These are phyloP conservation scores for Pichia nakasei DNA, from an alignment of 805 yeast species.

Conservation along the genomic window DNA sequence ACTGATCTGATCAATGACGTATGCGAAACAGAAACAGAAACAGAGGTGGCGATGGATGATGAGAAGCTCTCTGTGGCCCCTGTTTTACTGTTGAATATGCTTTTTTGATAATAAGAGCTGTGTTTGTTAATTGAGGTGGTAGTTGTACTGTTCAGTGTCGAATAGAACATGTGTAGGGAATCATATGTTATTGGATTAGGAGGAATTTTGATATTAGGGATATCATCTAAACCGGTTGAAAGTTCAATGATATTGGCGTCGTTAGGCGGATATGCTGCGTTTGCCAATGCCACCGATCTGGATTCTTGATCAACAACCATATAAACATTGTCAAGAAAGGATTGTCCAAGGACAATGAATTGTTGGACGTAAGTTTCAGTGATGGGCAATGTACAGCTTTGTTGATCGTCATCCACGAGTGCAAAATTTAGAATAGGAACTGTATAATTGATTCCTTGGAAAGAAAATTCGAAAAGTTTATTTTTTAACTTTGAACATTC, in stretches of 20 bases:
- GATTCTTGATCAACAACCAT: constrained; percentile 46
- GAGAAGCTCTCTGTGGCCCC: background rate
- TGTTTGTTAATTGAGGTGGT: background rate
- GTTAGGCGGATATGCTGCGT: constrained; percentile 27
- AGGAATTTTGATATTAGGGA: constrained; percentile 18
- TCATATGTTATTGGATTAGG: constrained; percentile 6
- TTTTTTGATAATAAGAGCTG: background rate
- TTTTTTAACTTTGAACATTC: constrained; percentile 30
- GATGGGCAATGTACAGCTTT: constrained; percentile 39
- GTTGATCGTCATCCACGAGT: constrained; percentile 13
- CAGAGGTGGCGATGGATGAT: background rate
- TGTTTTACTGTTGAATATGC: background rate
- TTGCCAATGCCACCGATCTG: constrained; percentile 36
- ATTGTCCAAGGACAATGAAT: constrained; percentile 40
- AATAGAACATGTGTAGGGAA: background rate
- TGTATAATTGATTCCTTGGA: constrained; percentile 48
- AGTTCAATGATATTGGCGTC: constrained; percentile 30
- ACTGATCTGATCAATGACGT: too few species aligned
- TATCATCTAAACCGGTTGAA: constrained; percentile 14
- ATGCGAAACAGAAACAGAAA: too few species aligned
- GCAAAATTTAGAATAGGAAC: constrained; percentile 35
- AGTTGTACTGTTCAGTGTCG: background rate
- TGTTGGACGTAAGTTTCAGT: constrained; percentile 25
- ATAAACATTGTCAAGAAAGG: constrained; percentile 43
- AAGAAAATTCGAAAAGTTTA: constrained; percentile 34